Evolutionary conservation across 176 grass and related monocot genomes (phyloP).

Genomic region (Chrysopogon serrulatus): DNA sequence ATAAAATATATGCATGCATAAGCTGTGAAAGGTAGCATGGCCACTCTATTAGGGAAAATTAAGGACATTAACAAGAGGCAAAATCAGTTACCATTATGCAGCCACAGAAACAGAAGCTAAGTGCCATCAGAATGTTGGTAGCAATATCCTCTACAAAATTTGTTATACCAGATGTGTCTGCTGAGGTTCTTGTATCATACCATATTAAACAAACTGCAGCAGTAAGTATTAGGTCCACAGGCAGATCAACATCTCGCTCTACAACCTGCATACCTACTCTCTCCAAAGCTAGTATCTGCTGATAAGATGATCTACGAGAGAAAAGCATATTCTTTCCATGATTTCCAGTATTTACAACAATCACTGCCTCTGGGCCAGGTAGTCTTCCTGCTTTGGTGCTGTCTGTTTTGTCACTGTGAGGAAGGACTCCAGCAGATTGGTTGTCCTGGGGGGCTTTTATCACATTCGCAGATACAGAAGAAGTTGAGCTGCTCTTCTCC

Average conservation of each 20-base stretch:
- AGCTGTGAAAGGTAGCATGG: background rate
- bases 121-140: constrained; percentile 78
- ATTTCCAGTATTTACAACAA: constrained; percentile 88
- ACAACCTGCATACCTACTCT: constrained; percentile 78
- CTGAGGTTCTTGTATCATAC: constrained; percentile 49
- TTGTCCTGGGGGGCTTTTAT: constrained; percentile 36
- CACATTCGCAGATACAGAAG: constrained; percentile 58
- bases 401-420: constrained; percentile 29
- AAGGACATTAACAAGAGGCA: background rate
- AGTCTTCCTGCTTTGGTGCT: constrained; percentile 22
- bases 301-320: constrained; percentile 85
- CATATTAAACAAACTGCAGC: constrained; percentile 77
- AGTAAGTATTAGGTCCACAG: constrained; percentile 75
- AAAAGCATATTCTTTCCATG: constrained; percentile 71
- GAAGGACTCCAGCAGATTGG: constrained; percentile 31
- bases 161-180: constrained; percentile 37
- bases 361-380: constrained; percentile 37
- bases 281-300: constrained; percentile 88
- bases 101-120: constrained; percentile 87
- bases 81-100: constrained; percentile 87
- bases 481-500: constrained; percentile 49
- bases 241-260: constrained; percentile 79
- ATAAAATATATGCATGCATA: constrained; percentile 1
- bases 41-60: constrained; percentile 11
- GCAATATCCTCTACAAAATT: constrained; percentile 70